Percentiles rank a stretch among this genome's conserved stretches.
Evolutionary conservation across 1,284 basidiomycete species (phyloP).

Genomic region (Taiwanofungus camphoratus): DNA sequence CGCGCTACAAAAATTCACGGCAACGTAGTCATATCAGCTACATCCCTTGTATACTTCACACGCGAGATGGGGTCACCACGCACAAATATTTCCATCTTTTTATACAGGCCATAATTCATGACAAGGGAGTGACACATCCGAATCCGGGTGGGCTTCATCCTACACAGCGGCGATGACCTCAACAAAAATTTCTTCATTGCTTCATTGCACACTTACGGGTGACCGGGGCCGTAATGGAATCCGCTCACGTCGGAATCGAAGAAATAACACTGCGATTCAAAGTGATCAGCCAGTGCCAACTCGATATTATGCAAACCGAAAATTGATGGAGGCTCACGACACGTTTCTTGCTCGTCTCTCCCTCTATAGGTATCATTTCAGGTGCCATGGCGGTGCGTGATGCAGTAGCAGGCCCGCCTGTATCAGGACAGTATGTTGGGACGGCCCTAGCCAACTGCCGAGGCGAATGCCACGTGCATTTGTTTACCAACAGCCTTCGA

Average conservation of each 20-base stretch:
- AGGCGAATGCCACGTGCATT: conserved; percentile 8
- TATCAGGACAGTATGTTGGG: too few relatives aligned
- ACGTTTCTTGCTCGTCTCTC: conserved; percentile 68
- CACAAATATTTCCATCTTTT: conserved; percentile 97
- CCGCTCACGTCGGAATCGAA: conserved; percentile 98
- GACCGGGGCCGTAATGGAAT: conserved; percentile 97
- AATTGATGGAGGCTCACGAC: conserved; percentile 50
- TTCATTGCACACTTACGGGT: conserved; percentile 48
- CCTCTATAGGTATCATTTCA: conserved; percentile 64
- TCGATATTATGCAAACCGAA: conserved; percentile 2
- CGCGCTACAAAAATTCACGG: conserved; percentile 53
- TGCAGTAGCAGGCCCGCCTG: not conserved
- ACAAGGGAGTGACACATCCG: conserved; percentile 99
- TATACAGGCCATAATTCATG: conserved; percentile 98
- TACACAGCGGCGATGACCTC: conserved; percentile 23
- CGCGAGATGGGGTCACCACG: conserved; percentile 30
- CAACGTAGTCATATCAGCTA: too few relatives aligned
- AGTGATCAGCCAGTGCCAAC: not conserved
- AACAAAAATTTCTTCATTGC: conserved; percentile 7
- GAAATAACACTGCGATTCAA: conserved; percentile 81
- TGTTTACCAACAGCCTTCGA: conserved; percentile 20
- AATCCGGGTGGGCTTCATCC: conserved; percentile 96
- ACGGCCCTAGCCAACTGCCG: conserved; percentile 9
- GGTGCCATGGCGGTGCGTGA: conserved; percentile 34
- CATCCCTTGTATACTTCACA: not conserved